phyloP scores from a whole-genome alignment of 768 basidiomycete species.

The Leccinum disarticulatum region DNA sequence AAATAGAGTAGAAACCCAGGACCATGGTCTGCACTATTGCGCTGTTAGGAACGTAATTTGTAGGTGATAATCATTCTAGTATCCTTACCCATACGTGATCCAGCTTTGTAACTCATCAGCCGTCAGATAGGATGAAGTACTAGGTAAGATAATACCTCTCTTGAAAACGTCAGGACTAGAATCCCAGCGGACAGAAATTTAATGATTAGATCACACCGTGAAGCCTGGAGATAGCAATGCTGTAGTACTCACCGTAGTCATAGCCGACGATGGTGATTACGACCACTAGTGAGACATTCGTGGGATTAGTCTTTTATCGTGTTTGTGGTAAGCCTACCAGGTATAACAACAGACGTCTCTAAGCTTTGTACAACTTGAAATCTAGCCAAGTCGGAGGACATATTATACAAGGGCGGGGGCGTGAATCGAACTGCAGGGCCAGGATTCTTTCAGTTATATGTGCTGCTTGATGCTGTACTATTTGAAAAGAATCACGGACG shows the following conservation, averaged over 20 bases:
- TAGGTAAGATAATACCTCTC: conserved; percentile 6
- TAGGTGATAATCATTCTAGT: too few species aligned
- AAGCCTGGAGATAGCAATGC: neutral
- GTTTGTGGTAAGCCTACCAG: neutral
- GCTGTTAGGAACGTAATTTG: neutral
- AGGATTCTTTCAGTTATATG: neutral
- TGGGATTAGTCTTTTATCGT: neutral
- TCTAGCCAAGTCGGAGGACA: neutral
- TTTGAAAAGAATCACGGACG: neutral
- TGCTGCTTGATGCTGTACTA: neutral
- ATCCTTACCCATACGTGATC: conserved; percentile 4
- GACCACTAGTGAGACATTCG: neutral
- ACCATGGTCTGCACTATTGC: neutral
- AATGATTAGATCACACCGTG: neutral
- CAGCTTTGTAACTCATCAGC: conserved; percentile 2
- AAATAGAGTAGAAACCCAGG: neutral
- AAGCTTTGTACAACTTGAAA: neutral
- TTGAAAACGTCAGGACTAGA: conserved; percentile 14
- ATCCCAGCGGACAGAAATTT: neutral
- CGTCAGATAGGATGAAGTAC: neutral
- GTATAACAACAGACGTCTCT: neutral
- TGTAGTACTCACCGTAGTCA: conserved; percentile 12
- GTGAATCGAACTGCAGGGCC: neutral
- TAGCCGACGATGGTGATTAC: conserved; percentile 9
- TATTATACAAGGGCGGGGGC: neutral